Percentiles rank a stretch among this genome's conserved stretches.
These are phyloP conservation scores for Calonectria naviculata DNA, from an alignment of 2,329 filamentous ascomycete genomes.

Conservation along the genomic window DNA sequence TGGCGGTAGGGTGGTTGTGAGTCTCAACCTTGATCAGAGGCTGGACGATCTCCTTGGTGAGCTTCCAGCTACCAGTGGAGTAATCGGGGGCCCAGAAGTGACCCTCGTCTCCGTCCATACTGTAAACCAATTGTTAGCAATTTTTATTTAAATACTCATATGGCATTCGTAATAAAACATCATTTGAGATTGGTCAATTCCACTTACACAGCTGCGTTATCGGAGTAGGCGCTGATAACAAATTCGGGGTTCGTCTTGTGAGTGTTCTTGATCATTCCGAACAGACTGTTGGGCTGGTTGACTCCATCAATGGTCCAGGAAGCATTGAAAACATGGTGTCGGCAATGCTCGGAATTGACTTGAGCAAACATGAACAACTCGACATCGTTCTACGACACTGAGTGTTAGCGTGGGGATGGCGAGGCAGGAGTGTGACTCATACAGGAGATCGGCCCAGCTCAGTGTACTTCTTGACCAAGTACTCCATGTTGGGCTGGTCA, in stretches of 20 bases:
- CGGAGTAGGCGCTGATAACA: slow-evolving; percentile 96
- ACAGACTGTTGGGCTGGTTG: slow-evolving; percentile 82
- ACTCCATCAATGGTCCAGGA: slow-evolving; percentile 94
- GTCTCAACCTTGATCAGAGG: slow-evolving; percentile 96
- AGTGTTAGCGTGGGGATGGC: slow-evolving; percentile 32
- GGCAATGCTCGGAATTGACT: slow-evolving; percentile 96
- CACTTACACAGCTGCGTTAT: slow-evolving; percentile 88
- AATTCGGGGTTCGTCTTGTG: slow-evolving; percentile 83
- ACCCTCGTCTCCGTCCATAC: slow-evolving; percentile 52
- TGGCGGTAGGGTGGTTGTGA: slow-evolving; percentile 96
- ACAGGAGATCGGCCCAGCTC: slow-evolving; percentile 65
- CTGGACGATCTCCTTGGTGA: slow-evolving; percentile 87
- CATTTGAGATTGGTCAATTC: not conserved
- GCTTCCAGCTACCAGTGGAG: slow-evolving; percentile 86
- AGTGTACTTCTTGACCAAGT: slow-evolving; percentile 76
- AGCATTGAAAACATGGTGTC: slow-evolving; percentile 93
- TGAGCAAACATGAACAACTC: slow-evolving; percentile 99
- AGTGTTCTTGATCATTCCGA: slow-evolving; percentile 97
- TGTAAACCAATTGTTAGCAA: slow-evolving; percentile 19
- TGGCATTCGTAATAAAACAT: not conserved
- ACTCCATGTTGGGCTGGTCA: slow-evolving; percentile 90
- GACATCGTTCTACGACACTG: slow-evolving; percentile 72
- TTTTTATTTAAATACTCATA: not conserved
- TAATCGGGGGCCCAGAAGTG: slow-evolving; percentile 87
- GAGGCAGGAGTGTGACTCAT: slow-evolving; percentile 46